Conservation (phyloP, 805 yeast genomes). For the Brettanomyces naardenensis region DNA sequence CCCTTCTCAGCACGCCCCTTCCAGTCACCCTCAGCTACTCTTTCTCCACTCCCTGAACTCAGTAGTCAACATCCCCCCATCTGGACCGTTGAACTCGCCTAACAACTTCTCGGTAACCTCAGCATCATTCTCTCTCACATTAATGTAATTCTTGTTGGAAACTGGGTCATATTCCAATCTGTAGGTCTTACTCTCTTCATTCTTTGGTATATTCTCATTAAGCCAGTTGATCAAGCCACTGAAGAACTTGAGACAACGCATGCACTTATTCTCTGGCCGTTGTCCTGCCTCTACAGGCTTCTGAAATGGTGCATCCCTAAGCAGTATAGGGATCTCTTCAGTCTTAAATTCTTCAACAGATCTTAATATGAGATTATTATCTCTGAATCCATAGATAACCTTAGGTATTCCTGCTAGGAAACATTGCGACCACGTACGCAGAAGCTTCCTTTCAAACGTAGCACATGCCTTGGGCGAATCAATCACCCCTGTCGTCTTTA, state of each 20-base stretch:
- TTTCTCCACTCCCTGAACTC: slow-evolving; percentile 50
- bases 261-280: slow-evolving; percentile 50
- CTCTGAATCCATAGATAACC: slow-evolving; percentile 81
- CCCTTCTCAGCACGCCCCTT: too few species aligned
- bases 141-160: slow-evolving; percentile 39
- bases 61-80: slow-evolving; percentile 34
- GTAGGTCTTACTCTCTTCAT: slow-evolving; percentile 42
- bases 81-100: slow-evolving; percentile 30
- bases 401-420: slow-evolving; percentile 80
- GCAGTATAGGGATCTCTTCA: slow-evolving; percentile 65
- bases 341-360: slow-evolving; percentile 71
- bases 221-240: slow-evolving; percentile 83
- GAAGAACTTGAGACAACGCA: slow-evolving; percentile 77
- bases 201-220: slow-evolving; percentile 42
- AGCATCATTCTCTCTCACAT: slow-evolving; percentile 38
- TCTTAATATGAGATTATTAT: slow-evolving; percentile 54
- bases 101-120: slow-evolving; percentile 18
- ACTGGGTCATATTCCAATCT: slow-evolving; percentile 47
- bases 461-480: slow-evolving; percentile 48
- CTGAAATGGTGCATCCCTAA: slow-evolving; percentile 43
- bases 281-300: slow-evolving; percentile 13
- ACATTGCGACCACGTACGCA: slow-evolving; percentile 88
- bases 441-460: slow-evolving; percentile 67
- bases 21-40: too few species aligned
- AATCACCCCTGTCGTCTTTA: slow-evolving; percentile 63